These are phyloP conservation scores for Seiridium unicorne DNA, from an alignment of 2,329 filamentous ascomycete species.

Conservation along the genomic window DNA sequence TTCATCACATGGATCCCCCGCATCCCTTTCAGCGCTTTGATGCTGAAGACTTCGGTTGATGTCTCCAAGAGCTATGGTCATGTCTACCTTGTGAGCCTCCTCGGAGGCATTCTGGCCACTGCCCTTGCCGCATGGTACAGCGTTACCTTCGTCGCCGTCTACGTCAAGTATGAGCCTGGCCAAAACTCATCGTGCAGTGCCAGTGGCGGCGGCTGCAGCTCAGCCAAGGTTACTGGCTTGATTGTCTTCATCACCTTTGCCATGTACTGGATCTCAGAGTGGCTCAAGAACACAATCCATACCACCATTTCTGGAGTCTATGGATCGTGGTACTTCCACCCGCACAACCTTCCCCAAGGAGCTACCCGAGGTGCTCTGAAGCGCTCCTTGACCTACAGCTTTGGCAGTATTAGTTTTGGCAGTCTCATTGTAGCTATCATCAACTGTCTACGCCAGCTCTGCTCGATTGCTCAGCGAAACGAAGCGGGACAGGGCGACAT, in stretches of 20 bases:
- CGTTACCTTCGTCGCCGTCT: constrained; percentile 81
- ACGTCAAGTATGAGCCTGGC: constrained; percentile 75
- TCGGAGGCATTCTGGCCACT: constrained; percentile 75
- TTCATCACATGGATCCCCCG: constrained; percentile 88
- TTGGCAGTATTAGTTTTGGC: constrained; percentile 85
- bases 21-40: constrained; percentile 87
- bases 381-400: constrained; percentile 84
- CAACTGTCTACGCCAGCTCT: constrained; percentile 78
- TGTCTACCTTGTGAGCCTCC: constrained; percentile 79
- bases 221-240: constrained; percentile 77
- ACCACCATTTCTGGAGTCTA: constrained; percentile 85
- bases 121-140: constrained; percentile 83
- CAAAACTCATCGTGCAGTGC: constrained; percentile 50
- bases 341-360: constrained; percentile 67
- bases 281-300: constrained; percentile 91
- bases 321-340: constrained; percentile 88
- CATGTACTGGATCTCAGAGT: constrained; percentile 92
- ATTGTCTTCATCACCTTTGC: constrained; percentile 87
- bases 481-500: constrained; percentile 68
- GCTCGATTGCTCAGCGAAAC: constrained; percentile 71
- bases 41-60: constrained; percentile 84
- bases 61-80: constrained; percentile 82
- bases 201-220: constrained; percentile 64
- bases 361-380: constrained; percentile 82
- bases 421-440: constrained; percentile 85